phyloP scores from a whole-genome alignment of 2,329 filamentous ascomycete species.

The Colletotrichum gloeosporioides region DNA sequence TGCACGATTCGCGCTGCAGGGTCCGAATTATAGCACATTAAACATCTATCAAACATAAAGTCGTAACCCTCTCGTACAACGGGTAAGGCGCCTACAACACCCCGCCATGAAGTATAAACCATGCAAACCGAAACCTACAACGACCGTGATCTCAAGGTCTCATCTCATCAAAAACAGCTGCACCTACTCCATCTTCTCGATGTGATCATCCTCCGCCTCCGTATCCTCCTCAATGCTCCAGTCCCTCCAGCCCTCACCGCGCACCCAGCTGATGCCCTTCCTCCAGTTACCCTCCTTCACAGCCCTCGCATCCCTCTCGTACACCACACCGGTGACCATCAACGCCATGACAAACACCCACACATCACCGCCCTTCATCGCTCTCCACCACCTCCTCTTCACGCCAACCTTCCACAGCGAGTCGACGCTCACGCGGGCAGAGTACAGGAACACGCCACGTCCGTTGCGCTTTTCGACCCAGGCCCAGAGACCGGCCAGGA shows the following conservation, averaged over 20 bases:
- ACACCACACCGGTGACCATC: constrained; percentile 78
- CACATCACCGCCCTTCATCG: constrained; percentile 82
- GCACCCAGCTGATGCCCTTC: constrained; percentile 75
- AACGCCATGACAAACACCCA: constrained; percentile 82
- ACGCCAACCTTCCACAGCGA: constrained; percentile 92
- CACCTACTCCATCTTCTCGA: constrained; percentile 1
- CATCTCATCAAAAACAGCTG: background rate
- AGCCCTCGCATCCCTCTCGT: constrained; percentile 73
- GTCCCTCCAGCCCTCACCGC: constrained; percentile 79
- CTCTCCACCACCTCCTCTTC: constrained; percentile 88
- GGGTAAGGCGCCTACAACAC: background rate
- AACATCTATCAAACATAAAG: background rate
- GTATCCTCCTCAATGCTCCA: constrained; percentile 61
- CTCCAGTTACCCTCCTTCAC: constrained; percentile 71
- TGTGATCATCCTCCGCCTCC: constrained; percentile 47
- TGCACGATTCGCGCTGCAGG: too few species aligned
- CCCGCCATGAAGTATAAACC: background rate
- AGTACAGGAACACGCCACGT: constrained; percentile 78
- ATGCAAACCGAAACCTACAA: background rate
- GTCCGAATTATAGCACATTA: background rate
- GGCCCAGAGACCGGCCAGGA: constrained; percentile 84
- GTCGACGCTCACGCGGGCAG: constrained; percentile 78
- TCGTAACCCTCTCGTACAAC: background rate
- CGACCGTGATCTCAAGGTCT: background rate
- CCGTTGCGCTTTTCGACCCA: constrained; percentile 73